These are phyloP conservation scores for Trapa incisa DNA, from an alignment of 345 rosid species.

Conservation along the genomic window DNA sequence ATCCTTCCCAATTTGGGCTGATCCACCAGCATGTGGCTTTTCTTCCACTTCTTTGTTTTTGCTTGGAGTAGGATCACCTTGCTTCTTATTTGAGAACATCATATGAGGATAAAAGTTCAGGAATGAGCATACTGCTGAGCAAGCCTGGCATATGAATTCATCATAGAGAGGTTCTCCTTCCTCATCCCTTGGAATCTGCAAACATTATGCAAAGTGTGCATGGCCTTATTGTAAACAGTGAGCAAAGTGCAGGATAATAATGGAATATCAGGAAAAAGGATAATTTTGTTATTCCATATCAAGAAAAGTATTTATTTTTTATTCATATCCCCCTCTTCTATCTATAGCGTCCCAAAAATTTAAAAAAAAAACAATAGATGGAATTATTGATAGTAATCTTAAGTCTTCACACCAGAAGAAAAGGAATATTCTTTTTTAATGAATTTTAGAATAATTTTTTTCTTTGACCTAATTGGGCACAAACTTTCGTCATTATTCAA, in stretches of 20 bases:
- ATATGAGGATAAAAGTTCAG: conserved; percentile 47
- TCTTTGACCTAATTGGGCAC: no score
- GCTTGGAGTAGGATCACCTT: conserved; percentile 15
- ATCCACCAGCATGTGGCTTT: conserved; percentile 18
- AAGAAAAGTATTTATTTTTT: neutral
- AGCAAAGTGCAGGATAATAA: neutral
- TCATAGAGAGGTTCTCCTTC: conserved; percentile 83
- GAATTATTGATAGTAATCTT: neutral
- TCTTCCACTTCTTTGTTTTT: conserved; percentile 43
- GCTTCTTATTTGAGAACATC: conserved; percentile 35
- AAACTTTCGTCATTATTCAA: no score
- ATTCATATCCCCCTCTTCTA: neutral
- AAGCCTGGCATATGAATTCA: conserved; percentile 73
- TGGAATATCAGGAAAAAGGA: neutral
- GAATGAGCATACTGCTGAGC: conserved; percentile 59
- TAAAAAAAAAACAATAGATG: neutral
- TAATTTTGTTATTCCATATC: neutral
- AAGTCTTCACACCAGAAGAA: neutral
- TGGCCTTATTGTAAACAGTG: neutral
- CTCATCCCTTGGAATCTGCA: conserved; percentile 72
- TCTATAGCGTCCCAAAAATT: neutral
- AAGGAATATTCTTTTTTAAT: neutral
- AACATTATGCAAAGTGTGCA: neutral
- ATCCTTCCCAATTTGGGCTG: conserved; percentile 30
- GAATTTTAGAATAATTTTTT: neutral